A percentile compares a stretch with the other conserved stretches of the same genome.
phyloP scores from a whole-genome alignment of 2,329 filamentous ascomycete genomes.

The Tolypocladium ophioglossoides region DNA sequence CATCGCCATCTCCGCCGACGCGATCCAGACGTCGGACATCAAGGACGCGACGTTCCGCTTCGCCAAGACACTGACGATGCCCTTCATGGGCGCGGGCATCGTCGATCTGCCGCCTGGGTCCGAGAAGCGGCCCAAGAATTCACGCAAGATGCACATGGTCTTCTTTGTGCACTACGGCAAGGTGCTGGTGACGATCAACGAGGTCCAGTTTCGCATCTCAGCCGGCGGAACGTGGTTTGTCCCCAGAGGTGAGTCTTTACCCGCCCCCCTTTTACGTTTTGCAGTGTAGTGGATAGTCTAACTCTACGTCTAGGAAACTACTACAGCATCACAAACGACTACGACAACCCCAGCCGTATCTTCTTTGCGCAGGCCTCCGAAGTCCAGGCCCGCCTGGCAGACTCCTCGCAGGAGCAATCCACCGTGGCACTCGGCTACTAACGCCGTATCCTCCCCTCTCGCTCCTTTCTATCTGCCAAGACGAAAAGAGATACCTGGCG shows the following conservation, averaged over 20 bases:
- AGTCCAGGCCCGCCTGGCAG: constrained; percentile 14
- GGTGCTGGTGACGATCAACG: constrained; percentile 68
- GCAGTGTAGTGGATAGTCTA: constrained; percentile 2
- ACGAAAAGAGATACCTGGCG: background rate
- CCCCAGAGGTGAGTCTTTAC: constrained; percentile 63
- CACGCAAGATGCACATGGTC: constrained; percentile 90
- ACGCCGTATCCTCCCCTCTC: background rate
- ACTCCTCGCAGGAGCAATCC: background rate
- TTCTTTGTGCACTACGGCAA: constrained; percentile 84
- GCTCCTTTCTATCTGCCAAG: too few species aligned
- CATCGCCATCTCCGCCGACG: constrained; percentile 43
- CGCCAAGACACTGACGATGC: constrained; percentile 72
- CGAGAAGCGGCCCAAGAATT: constrained; percentile 84
- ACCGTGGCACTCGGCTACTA: background rate
- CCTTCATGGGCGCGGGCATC: constrained; percentile 83
- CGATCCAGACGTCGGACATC: constrained; percentile 48
- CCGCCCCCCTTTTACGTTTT: background rate
- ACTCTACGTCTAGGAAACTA: constrained; percentile 62
- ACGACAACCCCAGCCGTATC: constrained; percentile 59
- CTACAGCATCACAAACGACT: constrained; percentile 82
- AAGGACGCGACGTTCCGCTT: constrained; percentile 69
- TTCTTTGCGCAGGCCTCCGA: constrained; percentile 91
- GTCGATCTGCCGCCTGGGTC: constrained; percentile 78
- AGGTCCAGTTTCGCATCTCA: constrained; percentile 68
- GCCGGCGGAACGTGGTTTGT: constrained; percentile 92